Base-by-base conservation (phyloP, 2,329 filamentous ascomycete genomes). In the Trichoderma citrinoviride region DNA sequence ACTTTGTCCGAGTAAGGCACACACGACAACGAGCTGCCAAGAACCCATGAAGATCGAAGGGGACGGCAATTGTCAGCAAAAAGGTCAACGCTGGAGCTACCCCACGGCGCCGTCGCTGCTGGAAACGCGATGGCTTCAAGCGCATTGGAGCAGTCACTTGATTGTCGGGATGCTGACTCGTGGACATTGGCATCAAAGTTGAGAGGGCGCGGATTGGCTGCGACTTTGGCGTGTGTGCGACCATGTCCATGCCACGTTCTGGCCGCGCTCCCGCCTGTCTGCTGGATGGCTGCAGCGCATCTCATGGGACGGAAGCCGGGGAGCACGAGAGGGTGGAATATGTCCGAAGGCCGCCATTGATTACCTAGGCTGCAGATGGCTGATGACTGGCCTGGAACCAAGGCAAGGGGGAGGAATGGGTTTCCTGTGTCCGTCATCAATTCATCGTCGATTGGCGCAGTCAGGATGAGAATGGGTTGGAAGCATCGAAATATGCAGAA, bases 201-300 rank as follows among this genome's bases (percentile, higher is more conserved):
- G 44, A 37, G 44, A 37, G 33, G 33, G 27, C 29, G 14, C 33
- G 41, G 52, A 21, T 60, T 60, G 56, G 56, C 17, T 19, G 21
- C 17, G 33, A 10, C 44, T 7, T 17, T 12, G 7, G 29, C 7
- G 19, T 37, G 40, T 29, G 44, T 65, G 55, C 33, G 19, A 60
- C 55, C 62, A 19, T 29, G 23, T 50, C 27, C 6, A 60, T 65
- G 62, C 62, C 62, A 60, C 62, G 62, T 65, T 65, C 46, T 58
- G 62, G 25, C 54, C 53, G 62, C 46, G 47, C 47, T 65, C 62
- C 62, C 62, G 62, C 54, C 46, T 60, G 62, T 60, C 62, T 60
- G 54, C 27, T 65, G 62, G 62, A 37, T 60, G 47, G 62, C 62
- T 41, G 62, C 62, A 65, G 62, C 29, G 46, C 60, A 65, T 60